Evolutionary conservation across 1,284 basidiomycete genomes (phyloP).

Genomic region (Melampsora americana): DNA sequence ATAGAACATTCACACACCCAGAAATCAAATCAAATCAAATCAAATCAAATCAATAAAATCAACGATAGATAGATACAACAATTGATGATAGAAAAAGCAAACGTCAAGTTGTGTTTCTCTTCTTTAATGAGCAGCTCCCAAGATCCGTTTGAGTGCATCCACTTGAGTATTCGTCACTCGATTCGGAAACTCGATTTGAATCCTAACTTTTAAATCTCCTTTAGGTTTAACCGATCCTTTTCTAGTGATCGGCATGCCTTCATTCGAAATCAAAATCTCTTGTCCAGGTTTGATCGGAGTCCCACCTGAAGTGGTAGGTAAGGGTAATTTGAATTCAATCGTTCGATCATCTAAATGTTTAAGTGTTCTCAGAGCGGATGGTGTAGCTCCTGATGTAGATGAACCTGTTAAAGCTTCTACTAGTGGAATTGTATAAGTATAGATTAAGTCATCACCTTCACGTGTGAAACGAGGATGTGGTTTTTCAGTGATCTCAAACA

Average conservation of each 20-base stretch:
- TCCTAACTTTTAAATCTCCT: slow-evolving; percentile 77
- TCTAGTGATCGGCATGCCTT: slow-evolving; percentile 89
- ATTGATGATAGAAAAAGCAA: no score
- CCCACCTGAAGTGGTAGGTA: slow-evolving; percentile 57
- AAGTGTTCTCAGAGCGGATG: slow-evolving; percentile 59
- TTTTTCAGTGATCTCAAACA: slow-evolving; percentile 81
- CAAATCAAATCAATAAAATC: no score
- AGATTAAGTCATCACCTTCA: slow-evolving; percentile 73
- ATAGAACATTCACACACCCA: no score
- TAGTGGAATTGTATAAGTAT: slow-evolving; percentile 66
- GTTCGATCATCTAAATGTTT: slow-evolving; percentile 74
- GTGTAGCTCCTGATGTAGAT: slow-evolving; percentile 51
- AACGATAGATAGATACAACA: no score
- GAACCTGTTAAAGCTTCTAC: slow-evolving; percentile 74
- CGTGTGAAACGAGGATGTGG: slow-evolving; percentile 71
- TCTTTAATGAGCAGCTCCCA: slow-evolving; percentile 7
- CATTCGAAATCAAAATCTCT: slow-evolving; percentile 67
- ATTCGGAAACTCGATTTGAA: slow-evolving; percentile 80
- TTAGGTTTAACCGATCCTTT: slow-evolving; percentile 68
- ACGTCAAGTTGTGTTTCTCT: no score
- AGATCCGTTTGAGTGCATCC: slow-evolving; percentile 61
- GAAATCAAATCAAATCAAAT: no score
- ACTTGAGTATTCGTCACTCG: slow-evolving; percentile 70
- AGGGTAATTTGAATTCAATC: slow-evolving; percentile 67
- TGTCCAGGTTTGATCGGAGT: slow-evolving; percentile 68